Evolutionary conservation across 164 flowering plant genomes (phyloP).

Genomic region (Stephania cephalantha): DNA sequence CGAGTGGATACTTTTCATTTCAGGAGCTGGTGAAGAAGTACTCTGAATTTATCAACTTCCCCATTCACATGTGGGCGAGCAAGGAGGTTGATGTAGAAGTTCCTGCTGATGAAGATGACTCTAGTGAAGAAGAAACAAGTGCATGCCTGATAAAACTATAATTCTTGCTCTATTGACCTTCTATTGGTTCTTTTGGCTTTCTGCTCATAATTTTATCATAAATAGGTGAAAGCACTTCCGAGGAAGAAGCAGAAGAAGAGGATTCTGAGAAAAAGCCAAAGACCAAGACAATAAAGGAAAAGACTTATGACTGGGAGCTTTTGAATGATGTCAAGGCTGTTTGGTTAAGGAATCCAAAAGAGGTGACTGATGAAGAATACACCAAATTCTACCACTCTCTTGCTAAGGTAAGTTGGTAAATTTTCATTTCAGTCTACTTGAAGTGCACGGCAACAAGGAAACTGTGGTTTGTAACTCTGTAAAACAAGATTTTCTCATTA

Average conservation of each 20-base stretch:
- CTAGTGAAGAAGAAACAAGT: slow-evolving; percentile 67
- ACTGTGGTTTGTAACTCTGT: neutral
- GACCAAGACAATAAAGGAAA: slow-evolving; percentile 82
- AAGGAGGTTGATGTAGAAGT: slow-evolving; percentile 90
- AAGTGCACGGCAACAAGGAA: neutral
- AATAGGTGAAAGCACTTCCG: slow-evolving; percentile 64
- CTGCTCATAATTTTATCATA: slow-evolving; percentile 7
- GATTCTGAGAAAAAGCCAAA: slow-evolving; percentile 83
- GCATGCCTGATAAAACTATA: slow-evolving; percentile 10
- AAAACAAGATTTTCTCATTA: neutral
- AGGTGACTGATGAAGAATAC: slow-evolving; percentile 96
- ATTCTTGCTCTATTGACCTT: slow-evolving; percentile 1
- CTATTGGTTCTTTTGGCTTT: slow-evolving; percentile 1
- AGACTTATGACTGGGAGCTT: slow-evolving; percentile 85
- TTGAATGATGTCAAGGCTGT: slow-evolving; percentile 94
- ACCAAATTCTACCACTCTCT: slow-evolving; percentile 80
- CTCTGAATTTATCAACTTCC: slow-evolving; percentile 96
- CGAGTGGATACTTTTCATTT: slow-evolving; percentile 3
- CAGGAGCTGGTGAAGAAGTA: slow-evolving; percentile 93
- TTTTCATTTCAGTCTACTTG: neutral
- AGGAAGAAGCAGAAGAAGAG: slow-evolving; percentile 63
- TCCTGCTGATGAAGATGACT: slow-evolving; percentile 92
- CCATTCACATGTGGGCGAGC: slow-evolving; percentile 83
- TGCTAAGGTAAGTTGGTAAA: slow-evolving; percentile 58
- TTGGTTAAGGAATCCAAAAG: slow-evolving; percentile 91